A percentile compares a stretch with the other conserved stretches of the same genome.
These are phyloP conservation scores for Eremothecium sinecaudum DNA, from an alignment of 1,139 yeast species.

Conservation along the genomic window DNA sequence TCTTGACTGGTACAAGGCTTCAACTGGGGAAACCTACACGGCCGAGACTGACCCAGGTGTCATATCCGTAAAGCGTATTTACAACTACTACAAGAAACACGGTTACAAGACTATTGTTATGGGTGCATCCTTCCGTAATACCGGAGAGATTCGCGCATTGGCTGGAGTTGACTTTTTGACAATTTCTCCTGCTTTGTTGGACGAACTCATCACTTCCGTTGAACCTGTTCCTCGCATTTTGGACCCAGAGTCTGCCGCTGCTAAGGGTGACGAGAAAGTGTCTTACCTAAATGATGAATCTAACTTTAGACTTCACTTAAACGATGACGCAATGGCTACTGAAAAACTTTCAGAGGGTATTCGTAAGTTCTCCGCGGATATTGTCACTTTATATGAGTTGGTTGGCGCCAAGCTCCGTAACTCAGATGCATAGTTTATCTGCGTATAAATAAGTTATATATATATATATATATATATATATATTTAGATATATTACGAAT, in stretches of 20 bases:
- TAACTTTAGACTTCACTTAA: conserved; percentile 78
- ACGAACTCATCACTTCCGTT: conserved; percentile 71
- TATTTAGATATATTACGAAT: too few species aligned
- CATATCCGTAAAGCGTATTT: conserved; percentile 72
- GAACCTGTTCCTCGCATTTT: conserved; percentile 75
- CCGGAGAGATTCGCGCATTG: conserved; percentile 89
- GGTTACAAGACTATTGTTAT: conserved; percentile 95
- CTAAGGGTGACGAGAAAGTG: conserved; percentile 55
- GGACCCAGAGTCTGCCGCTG: conserved; percentile 50
- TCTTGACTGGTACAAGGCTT: conserved; percentile 95
- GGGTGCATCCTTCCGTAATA: conserved; percentile 99
- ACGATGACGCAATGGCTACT: conserved; percentile 98
- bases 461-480: too few species aligned
- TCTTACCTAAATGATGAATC: conserved; percentile 79
- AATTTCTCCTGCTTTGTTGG: conserved; percentile 87
- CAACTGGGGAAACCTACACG: conserved; percentile 80
- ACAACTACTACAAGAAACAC: conserved; percentile 96
- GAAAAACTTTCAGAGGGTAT: conserved; percentile 98
- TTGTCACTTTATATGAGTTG: conserved; percentile 75
- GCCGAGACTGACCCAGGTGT: conserved; percentile 94
- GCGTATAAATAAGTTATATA: too few species aligned
- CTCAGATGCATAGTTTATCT: too few species aligned
- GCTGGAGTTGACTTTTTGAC: conserved; percentile 98
- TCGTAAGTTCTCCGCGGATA: conserved; percentile 93
- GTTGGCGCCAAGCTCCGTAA: too few species aligned